Evolutionary conservation across 495 filamentous ascomycete species (phyloP).

Genomic region (Neurospora terricola): DNA sequence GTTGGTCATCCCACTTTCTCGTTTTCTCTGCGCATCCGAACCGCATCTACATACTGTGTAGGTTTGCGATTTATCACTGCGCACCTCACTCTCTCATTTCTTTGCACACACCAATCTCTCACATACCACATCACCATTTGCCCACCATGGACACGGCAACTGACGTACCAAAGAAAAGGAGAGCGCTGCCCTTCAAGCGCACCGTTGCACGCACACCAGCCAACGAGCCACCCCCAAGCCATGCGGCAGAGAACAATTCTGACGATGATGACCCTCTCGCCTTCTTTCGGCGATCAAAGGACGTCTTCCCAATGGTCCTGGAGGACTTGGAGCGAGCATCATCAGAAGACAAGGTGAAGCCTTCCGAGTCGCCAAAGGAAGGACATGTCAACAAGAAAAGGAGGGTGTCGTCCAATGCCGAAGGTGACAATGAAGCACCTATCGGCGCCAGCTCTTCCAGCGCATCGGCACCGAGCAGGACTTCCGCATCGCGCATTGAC

Average conservation of each 20-base stretch:
- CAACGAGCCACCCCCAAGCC: conserved; percentile 13
- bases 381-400: conserved; percentile 7
- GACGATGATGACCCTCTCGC: conserved; percentile 37
- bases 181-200: conserved; percentile 59
- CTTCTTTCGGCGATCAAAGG: conserved; percentile 58
- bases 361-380: neutral
- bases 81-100: neutral
- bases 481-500: neutral
- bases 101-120: neutral
- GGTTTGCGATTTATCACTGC: neutral
- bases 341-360: conserved; percentile 21
- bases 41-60: neutral
- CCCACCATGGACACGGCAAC: conserved; percentile 1
- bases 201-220: conserved; percentile 34
- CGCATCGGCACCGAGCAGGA: neutral
- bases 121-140: conserved; percentile 4
- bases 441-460: neutral
- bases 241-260: conserved; percentile 1
- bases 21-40: neutral
- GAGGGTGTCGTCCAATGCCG: conserved; percentile 6
- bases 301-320: conserved; percentile 50
- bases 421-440: conserved; percentile 24
- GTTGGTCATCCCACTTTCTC: neutral
- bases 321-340: conserved; percentile 40
- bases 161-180: conserved; percentile 31